Percentiles rank a stretch among this genome's conserved stretches.
Conservation (phyloP, 2,329 filamentous ascomycete genomes). For the Fusarium pseudonygamai region DNA sequence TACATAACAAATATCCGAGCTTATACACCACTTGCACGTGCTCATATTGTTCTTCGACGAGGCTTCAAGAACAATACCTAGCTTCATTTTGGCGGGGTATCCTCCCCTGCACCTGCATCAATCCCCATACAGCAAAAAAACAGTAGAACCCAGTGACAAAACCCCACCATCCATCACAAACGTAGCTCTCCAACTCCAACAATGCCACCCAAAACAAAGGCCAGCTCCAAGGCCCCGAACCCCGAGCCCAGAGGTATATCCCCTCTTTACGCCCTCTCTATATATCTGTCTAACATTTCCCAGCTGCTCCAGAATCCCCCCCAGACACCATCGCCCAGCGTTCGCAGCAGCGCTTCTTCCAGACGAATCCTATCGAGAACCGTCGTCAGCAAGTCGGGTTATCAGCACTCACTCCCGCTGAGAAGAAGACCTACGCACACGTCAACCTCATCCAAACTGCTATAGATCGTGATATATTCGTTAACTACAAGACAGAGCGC, state of each 20-base stretch:
- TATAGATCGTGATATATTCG: constrained; percentile 47
- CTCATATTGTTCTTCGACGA: constrained; percentile 29
- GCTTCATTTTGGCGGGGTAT: constrained; percentile 42
- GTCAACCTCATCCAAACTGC: constrained; percentile 56
- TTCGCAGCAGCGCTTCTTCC: constrained; percentile 58
- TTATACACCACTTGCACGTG: not conserved
- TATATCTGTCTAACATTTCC: not conserved
- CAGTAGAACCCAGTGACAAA: constrained; percentile 28
- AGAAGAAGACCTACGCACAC: constrained; percentile 61
- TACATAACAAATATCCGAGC: not conserved
- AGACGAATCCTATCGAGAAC: constrained; percentile 60
- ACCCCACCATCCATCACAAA: constrained; percentile 43
- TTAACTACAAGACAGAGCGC: constrained; percentile 60
- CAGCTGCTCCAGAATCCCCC: constrained; percentile 45
- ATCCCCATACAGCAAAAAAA: constrained; percentile 34
- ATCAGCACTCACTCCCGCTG: constrained; percentile 56
- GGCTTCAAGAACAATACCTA: constrained; percentile 34
- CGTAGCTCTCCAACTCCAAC: constrained; percentile 36
- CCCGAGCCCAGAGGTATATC: constrained; percentile 35
- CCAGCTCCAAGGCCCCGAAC: constrained; percentile 45
- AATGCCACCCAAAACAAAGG: constrained; percentile 53
- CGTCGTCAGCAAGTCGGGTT: constrained; percentile 57
- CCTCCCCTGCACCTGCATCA: constrained; percentile 4
- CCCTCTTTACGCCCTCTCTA: not conserved
- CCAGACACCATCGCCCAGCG: constrained; percentile 60